Evolutionary conservation across 495 filamentous ascomycete genomes (phyloP).

Genomic region (Lineolata rhizophorae): DNA sequence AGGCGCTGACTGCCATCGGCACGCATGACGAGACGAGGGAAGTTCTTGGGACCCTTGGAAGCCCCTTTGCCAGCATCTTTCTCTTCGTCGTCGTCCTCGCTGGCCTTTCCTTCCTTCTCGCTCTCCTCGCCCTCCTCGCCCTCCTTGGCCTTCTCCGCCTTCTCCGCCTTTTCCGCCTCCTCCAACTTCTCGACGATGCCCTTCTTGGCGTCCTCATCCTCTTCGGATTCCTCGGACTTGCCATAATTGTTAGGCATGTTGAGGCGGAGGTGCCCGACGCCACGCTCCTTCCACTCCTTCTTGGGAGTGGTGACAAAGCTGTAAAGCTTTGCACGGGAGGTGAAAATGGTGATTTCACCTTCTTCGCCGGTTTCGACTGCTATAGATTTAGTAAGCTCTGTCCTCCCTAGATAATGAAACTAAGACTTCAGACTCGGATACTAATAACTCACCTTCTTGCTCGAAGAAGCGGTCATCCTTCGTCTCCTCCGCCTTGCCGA

Average conservation of each 20-base stretch:
- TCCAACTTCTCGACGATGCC: conserved; percentile 23
- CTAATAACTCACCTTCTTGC: conserved; percentile 35
- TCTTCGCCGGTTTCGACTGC: conserved; percentile 59
- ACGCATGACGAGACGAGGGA: conserved; percentile 56
- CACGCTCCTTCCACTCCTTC: conserved; percentile 75
- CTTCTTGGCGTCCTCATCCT: too few species aligned
- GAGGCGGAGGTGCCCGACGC: conserved; percentile 61
- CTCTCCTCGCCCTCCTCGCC: conserved; percentile 17
- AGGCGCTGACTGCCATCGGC: conserved; percentile 70
- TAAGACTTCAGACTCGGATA: neutral
- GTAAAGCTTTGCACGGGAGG: conserved; percentile 56
- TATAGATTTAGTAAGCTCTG: neutral
- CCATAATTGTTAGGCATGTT: conserved; percentile 38
- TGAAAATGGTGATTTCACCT: conserved; percentile 35
- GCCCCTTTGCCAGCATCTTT: too few species aligned
- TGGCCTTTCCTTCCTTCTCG: conserved; percentile 3
- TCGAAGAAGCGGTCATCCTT: conserved; percentile 34
- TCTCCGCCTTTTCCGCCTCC: conserved; percentile 18
- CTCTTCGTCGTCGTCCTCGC: conserved; percentile 20
- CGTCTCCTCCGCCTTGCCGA: conserved; percentile 30
- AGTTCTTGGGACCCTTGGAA: neutral
- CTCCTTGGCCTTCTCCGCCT: too few species aligned
- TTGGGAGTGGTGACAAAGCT: conserved; percentile 27
- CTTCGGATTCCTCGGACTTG: neutral
- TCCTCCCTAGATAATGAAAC: too few species aligned